Evolutionary conservation across 352 stramenopile genomes (phyloP), one percentile per base, ranked within the genome.

Genomic region (Pythium diclinum): DNA sequence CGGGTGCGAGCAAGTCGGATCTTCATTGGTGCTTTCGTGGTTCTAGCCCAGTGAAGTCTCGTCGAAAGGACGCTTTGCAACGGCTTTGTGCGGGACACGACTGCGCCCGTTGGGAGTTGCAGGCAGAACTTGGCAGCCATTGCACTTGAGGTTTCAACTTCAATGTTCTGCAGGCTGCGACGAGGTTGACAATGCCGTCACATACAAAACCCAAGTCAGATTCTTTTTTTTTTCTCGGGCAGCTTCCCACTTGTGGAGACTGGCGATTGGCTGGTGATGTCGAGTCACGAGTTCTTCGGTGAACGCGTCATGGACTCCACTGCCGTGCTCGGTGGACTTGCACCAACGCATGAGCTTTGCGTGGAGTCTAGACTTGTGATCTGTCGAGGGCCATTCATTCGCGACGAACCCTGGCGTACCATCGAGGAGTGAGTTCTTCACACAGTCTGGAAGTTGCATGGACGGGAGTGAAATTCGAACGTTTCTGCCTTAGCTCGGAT

Each of bases 121-220:
- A 2, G 2, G 25, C 25, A 28, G 25, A 28, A 28, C 25, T 28
- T 28, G 25, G 25, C 25, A 28, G 25, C 25, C 25, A 28, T 28
- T 17, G 36, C 36, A 42, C 16, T 47, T 47, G 40, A 47, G 40
- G 40, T 25, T 47, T 47, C 40, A 47, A 47, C 40, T 47, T 47
- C 40, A 47, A 47, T 48, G 14, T 47, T 47, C n/a, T 48, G 16
- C n/a, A 21, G 21, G n/a, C 11, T 25, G 52, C 14, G 32, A 19
- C 36, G 10, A 14, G n/a, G 14, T 25, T 42, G 13, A 14, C 21
- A 25, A 21, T 25, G 5, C 49, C 7, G 17, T 56, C 11, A 21
- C 23, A 61, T 67, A 67, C 60, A 67, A 56, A 61, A 8, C 40
- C 19, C 40, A 67, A 67, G 60, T 56, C 21, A 58, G 32, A 51